Evolutionary conservation across 73 alveolate genomes (phyloP), one percentile per base, ranked within the genome.

Genomic region (Paramecium primaurelia): DNA sequence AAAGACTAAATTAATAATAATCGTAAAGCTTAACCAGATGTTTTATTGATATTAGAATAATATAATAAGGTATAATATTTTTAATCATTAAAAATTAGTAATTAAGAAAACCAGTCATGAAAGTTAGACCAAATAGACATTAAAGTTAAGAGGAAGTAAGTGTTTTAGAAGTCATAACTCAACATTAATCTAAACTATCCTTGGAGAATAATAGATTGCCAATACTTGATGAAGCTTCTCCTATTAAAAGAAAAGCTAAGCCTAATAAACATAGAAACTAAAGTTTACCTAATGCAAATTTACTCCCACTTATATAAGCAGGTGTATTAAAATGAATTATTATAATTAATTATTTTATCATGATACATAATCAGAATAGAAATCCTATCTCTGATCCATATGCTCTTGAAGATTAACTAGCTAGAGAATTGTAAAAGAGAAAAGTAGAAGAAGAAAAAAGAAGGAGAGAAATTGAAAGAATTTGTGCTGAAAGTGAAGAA

Each of bases 401-500:
- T 51, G 90, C 59, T 11, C 34, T 89, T 14, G 94, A 89, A 64
- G 94, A 89, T 69, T 45, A 58, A 20, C 92, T 89, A 1, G 94
- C 94, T 18, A 44, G 94, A 28, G 94, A 89, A 73, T 73, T 89
- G 10, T 73, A 89, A 30, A 89, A 83, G 45, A 69, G 94, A 71
- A 89, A 89, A 26, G 92, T 89, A 30, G 94, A 89, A 14, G 94
- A 89, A 38, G 94, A 89, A 71, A 83, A 77, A 8, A 89, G 59
- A 40, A 47, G 88, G 40, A 89, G 92, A 71, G 94, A 89, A 47
- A 89, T 89, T 44, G 87, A 89, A 49, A 68, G 88, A 44, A 89
- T 89, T 25, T 89, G 88, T 89, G 94, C 90, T 40, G 94, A 89
- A 71, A 71, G 92, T 32, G 94, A 89, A 30, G 94, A 89, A 69